Evolutionary conservation across 208 protist species (phyloP).

Genomic region (Leptomonas pyrrhocoris): DNA sequence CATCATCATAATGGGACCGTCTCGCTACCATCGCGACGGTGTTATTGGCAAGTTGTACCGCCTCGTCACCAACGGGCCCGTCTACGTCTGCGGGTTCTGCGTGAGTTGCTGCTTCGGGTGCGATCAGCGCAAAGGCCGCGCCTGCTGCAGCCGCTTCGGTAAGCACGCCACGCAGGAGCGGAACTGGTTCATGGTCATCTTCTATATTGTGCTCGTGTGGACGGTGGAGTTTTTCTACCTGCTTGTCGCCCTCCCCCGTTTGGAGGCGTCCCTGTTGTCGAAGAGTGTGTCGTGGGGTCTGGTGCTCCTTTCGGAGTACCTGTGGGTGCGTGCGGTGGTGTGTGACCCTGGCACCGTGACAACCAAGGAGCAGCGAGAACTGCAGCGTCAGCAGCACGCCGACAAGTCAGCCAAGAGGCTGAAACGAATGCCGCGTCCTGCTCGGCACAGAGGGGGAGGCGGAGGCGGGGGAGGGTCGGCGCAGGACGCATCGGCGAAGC

Average conservation of each 20-base stretch:
- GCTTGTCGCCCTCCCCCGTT: constrained; percentile 51
- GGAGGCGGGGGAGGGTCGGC: too few species aligned
- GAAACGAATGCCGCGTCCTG: not conserved
- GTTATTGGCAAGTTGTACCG: constrained; percentile 70
- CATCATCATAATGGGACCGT: constrained; percentile 89
- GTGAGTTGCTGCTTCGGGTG: constrained; percentile 56
- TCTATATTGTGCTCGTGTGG: constrained; percentile 88
- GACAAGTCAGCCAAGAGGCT: not conserved
- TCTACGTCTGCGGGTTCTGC: constrained; percentile 46
- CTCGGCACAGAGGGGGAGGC: not conserved
- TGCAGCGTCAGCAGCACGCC: constrained; percentile 28
- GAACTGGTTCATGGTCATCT: constrained; percentile 85
- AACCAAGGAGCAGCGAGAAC: constrained; percentile 33
- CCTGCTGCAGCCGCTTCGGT: constrained; percentile 39
- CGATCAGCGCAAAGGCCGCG: constrained; percentile 44
- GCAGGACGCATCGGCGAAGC: too few species aligned
- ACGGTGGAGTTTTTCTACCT: constrained; percentile 84
- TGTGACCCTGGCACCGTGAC: constrained; percentile 86
- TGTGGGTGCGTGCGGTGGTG: constrained; percentile 75
- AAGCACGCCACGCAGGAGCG: constrained; percentile 56
- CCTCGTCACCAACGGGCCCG: constrained; percentile 37
- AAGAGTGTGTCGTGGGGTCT: constrained; percentile 66
- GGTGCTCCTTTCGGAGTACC: constrained; percentile 62
- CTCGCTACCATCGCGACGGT: constrained; percentile 86
- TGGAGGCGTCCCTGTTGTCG: constrained; percentile 46